Base-by-base conservation (phyloP, 148 eudicot genomes). In the Rhododendron mucronatum region DNA sequence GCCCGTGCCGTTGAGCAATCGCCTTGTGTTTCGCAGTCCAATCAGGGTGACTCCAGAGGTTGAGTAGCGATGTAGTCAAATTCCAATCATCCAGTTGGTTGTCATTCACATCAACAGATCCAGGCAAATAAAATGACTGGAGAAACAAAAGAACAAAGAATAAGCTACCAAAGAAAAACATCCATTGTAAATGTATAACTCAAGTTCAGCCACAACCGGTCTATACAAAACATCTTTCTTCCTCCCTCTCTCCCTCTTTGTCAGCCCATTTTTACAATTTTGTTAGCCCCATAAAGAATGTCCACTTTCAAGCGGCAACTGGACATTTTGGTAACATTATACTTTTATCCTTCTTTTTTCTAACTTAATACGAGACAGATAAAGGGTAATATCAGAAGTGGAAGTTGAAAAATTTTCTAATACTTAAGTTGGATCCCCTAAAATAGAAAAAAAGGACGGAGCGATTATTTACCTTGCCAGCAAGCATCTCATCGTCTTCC, bases 111-210 rank as follows among this genome's bases (percentile, higher is more conserved):
- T 97, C 98, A 82, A 95, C 86, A 65, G 99, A 95, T 69, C 99
- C 99, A 65, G 98, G 99, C 80, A 97, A 90, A 92, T 97, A 95
- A 87, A 97, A 97, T 35, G 99, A 89, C 99, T 95, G 95, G 45
- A 86, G 73, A 3, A 47, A 51, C 73, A 88, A 30, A 85, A 21
- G 45, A 8, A 65, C 28, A 26, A 82, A 57, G 75, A 13, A 5
- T 74, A 33, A 74, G 86, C 69, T 35, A 84, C 59, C 50, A 84
- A 84, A 7, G 10, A 30, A 16, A 30, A 26, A 50, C 67, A 50
- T 84, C 80, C 47, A 48, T 51, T 35, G 23, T 3, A 84, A 33
- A 48, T 5, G 45, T 33, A 14, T 14, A 18, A 48, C 7, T 33
- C 67, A 84, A 6, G 3, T 67, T 7, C 26, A 83, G 53, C 50